These are phyloP conservation scores for Malassezia globosa DNA, from an alignment of 1,284 basidiomycete genomes.

Conservation along the genomic window DNA sequence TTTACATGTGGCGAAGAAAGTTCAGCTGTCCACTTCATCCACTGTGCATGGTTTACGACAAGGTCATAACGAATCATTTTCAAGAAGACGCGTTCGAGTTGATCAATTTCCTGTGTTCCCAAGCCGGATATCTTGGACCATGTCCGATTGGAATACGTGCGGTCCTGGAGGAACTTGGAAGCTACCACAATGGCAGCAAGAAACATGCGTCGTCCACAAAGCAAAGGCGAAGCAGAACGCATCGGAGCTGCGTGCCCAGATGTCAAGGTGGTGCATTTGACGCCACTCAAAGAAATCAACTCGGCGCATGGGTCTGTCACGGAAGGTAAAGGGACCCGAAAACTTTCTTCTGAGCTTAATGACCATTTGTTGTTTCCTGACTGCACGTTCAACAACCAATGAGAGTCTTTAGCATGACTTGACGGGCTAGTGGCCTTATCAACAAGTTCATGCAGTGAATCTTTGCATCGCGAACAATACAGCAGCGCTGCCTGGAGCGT, in stretches of 20 bases:
- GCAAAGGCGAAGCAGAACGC: constrained; percentile 17
- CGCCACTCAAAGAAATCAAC: neutral
- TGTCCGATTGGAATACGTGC: constrained; percentile 74
- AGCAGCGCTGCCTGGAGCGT: constrained; percentile 41
- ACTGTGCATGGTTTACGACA: constrained; percentile 39
- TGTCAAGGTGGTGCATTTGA: too few relatives aligned
- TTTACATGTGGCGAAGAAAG: constrained; percentile 9
- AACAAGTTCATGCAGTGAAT: constrained; percentile 15
- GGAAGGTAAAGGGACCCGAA: neutral
- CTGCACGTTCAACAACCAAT: too few relatives aligned
- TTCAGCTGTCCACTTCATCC: constrained; percentile 34
- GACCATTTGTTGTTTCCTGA: too few relatives aligned
- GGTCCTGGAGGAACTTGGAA: constrained; percentile 82
- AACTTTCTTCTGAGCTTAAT: too few relatives aligned
- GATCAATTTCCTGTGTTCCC: constrained; percentile 47
- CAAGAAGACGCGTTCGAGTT: constrained; percentile 49
- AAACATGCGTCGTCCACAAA: constrained; percentile 73
- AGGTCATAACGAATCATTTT: constrained; percentile 48
- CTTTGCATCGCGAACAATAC: constrained; percentile 33
- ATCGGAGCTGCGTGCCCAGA: constrained; percentile 5
- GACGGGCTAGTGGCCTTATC: constrained; percentile 1
- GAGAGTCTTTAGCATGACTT: too few relatives aligned
- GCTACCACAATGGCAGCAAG: constrained; percentile 75
- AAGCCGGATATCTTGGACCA: constrained; percentile 63
- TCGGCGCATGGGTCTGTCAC: neutral